Evolutionary conservation across 148 eudicot species (phyloP).

Genomic region (Polygonum aviculare): DNA sequence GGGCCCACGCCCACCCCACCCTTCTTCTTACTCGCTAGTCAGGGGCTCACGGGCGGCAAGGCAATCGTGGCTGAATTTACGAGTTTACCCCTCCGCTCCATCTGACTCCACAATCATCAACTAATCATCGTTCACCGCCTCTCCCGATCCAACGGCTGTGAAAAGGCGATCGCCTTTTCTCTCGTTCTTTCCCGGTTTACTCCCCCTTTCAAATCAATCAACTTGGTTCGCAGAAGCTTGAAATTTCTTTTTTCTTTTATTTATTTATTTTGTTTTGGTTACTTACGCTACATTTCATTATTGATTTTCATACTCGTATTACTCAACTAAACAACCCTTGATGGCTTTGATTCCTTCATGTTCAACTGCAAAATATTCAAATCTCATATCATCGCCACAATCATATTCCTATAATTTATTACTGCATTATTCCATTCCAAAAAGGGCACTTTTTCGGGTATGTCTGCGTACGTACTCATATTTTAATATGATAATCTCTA

Average conservation of each 20-base stretch:
- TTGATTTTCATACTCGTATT: background rate
- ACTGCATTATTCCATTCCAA: background rate
- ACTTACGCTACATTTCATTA: background rate
- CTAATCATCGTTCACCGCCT: slow-evolving; percentile 8
- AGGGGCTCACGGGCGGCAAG: slow-evolving; percentile 9
- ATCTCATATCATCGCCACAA: background rate
- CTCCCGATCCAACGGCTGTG: slow-evolving; percentile 10
- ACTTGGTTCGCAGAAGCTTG: background rate
- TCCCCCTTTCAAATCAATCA: slow-evolving; percentile 7
- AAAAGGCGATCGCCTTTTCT: slow-evolving; percentile 5
- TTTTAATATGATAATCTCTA: background rate
- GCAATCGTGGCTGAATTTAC: slow-evolving; percentile 2
- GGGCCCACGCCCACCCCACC: background rate
- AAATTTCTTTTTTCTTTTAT: background rate
- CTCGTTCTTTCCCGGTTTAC: background rate
- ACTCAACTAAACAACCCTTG: background rate
- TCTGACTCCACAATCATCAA: slow-evolving; percentile 6
- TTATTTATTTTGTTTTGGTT: background rate
- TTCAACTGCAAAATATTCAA: background rate
- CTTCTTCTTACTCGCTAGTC: slow-evolving; percentile 1
- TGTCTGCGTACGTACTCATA: background rate
- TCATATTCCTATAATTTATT: background rate
- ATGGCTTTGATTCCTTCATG: background rate
- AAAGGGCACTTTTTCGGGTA: background rate
- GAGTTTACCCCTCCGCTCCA: background rate